Evolutionary conservation across 1,139 yeast genomes (phyloP), one percentile per base, ranked within the genome.

Genomic region (Diutina pseudorugosa): DNA sequence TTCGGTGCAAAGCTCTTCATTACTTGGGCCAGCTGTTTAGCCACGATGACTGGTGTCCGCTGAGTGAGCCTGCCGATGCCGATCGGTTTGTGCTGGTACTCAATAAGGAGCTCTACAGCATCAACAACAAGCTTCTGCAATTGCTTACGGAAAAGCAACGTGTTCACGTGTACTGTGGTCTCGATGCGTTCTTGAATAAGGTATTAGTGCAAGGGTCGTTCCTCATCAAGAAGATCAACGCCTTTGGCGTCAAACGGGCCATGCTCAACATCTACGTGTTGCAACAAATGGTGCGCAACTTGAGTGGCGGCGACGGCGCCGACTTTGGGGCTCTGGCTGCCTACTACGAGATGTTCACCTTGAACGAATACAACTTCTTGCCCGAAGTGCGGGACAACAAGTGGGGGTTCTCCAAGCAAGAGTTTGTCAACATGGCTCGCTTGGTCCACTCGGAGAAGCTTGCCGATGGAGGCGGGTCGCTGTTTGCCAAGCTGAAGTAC

Each of bases 281-380:
- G 51, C 95, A 86, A 66, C 95, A 87, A 62, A 80, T 83, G 75
- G 75, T 85, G 55, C 76, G 89, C 59, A 82, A 80, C 55, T 72
- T 86, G 21, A 65, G 69, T 20, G 75, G 77, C 51, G 83, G 88
- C 0, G 77, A 77, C 51, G 68, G 70, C n/a, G 81, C 84, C 7
- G 79, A 82, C 57, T 83, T 86, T 66, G 66, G 76, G 19, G 68
- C 72, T 45, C 76, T 88, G 0, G 68, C 84, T 4, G 65, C 70
- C 9, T 87, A 82, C 65, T 87, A 81, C 62, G 80, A 80, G 49
- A 61, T 80, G 60, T 73, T 79, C 63, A 71, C 77, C 9, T 60
- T 66, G 53, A 70, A 73, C 53, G 79, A 77, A 56, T 68, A 69
- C 52, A 62, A 60, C 21, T 61, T 71, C 55, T 41, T 53, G 30